Conservation (phyloP, 2,329 filamentous ascomycete species). For the Myriosclerotinia curreyana region DNA sequence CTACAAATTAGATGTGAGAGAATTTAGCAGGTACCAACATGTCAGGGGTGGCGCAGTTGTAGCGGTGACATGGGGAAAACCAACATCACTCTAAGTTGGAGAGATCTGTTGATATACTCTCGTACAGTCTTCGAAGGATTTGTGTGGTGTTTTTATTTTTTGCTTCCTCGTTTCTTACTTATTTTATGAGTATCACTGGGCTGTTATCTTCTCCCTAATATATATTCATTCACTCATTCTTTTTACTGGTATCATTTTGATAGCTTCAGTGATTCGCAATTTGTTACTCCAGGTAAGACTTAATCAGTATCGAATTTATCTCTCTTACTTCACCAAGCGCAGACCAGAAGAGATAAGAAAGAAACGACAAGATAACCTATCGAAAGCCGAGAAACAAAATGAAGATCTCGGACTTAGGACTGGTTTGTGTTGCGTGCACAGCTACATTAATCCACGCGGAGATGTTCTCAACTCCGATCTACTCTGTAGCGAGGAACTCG, state of each 20-base stretch:
- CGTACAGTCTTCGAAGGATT: neutral
- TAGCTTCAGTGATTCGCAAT: neutral
- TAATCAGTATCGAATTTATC: neutral
- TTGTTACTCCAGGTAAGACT: neutral
- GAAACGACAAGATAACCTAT: neutral
- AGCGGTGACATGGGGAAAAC: neutral
- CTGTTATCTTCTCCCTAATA: neutral
- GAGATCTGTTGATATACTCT: neutral
- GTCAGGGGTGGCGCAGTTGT: slow-evolving; percentile 2
- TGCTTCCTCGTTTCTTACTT: neutral
- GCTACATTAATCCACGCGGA: slow-evolving; percentile 11
- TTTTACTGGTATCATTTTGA: neutral
- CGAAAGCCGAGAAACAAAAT: neutral
- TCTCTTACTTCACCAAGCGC: neutral
- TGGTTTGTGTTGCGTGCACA: slow-evolving; percentile 9
- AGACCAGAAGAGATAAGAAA: neutral
- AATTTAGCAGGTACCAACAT: neutral
- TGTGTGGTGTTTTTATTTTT: neutral
- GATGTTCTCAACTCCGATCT: slow-evolving; percentile 7
- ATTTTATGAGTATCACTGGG: too few species aligned
- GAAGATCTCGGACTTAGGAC: slow-evolving; percentile 11
- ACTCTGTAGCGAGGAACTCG: slow-evolving; percentile 18
- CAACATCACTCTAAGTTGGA: neutral
- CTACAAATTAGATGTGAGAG: neutral
- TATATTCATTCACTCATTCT: neutral